Base-by-base conservation (phyloP, 2,329 filamentous ascomycete genomes). In the Chaetothyriales sp. region DNA sequence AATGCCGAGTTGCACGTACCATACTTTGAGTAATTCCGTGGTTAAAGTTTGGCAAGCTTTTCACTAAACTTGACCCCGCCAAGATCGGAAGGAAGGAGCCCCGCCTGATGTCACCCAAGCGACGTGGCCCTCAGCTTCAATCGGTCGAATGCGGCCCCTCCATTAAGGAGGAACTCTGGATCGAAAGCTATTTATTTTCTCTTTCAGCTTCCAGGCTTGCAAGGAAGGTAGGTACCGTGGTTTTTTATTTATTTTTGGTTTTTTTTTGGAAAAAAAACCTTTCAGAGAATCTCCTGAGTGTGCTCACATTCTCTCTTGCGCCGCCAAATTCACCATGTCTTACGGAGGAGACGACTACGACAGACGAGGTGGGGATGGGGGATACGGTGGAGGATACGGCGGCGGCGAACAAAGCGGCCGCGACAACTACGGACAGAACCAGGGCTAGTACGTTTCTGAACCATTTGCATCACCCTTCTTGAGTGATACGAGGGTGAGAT, bases 381-480 rank as follows among this genome's bases (percentile, higher is more conserved):
- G 56, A 37, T 56, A 57, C 43, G 54, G 55, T 25, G 52, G 52
- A 8, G 49, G 50, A 20, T 54, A 59, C 52, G 50, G 55, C 10
- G 56, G 56, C 40, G 54, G 56, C n/a, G n/a, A n/a, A n/a, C n/a
- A n/a, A 44, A 49, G 54, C 18, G 56, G 56, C 6, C 54, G 58
- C 43, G 51, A 56, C 33, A 51, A 60, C 46, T 58, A 59, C 18
- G 56, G 60, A 43, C 57, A 54, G 48, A 48, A 48, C 28, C 59
- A 59, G 46, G 58, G 58, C 43, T 58, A 50, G 47, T 49, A 56
- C 37, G 50, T 53, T 29, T 43, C 47, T 29, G 47, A 54, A 20
- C 48, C 51, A 43, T 29, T 5, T 29, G 28, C 28, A n/a, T 29
- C 28, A 5, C 28, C 7, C 10, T 33, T 5, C 15, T 13, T 15